A percentile compares a stretch with the other conserved stretches of the same genome.
phyloP scores from a whole-genome alignment of 2,329 filamentous ascomycete genomes.

The Fusarium udum region DNA sequence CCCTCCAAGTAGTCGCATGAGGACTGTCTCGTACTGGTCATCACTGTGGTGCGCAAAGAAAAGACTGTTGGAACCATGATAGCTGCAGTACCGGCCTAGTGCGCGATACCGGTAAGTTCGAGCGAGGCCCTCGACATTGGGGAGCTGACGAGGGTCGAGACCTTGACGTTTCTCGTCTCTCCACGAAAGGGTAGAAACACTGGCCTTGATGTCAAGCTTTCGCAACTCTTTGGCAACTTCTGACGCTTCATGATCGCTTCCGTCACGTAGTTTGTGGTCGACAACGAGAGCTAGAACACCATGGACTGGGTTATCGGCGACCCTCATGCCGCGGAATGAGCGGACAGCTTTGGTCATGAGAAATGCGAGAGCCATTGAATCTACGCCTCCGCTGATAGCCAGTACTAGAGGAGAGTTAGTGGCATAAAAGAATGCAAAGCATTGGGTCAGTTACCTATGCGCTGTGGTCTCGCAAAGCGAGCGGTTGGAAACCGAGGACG shows the following conservation, averaged over 20 bases:
- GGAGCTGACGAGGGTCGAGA: conserved; percentile 50
- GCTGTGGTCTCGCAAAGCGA: conserved; percentile 47
- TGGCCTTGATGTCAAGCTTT: conserved; percentile 49
- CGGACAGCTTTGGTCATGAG: conserved; percentile 67
- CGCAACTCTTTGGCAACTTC: conserved; percentile 54
- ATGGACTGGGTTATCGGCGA: conserved; percentile 57
- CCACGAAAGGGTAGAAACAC: conserved; percentile 58
- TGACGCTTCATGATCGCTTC: conserved; percentile 62
- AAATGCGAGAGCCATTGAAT: conserved; percentile 94
- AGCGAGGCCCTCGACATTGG: conserved; percentile 81
- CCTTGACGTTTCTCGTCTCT: conserved; percentile 44
- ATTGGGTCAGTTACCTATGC: conserved; percentile 52
- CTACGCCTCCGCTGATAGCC: conserved; percentile 90
- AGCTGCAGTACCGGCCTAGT: conserved; percentile 69
- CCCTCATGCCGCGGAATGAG: conserved; percentile 46
- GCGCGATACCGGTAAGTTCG: conserved; percentile 77
- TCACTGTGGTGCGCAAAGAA: conserved; percentile 89
- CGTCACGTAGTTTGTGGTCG: conserved; percentile 66
- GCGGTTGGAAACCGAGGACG: conserved; percentile 59
- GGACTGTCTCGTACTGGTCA: conserved; percentile 89
- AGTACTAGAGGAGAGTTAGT: conserved; percentile 60
- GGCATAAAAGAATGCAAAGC: background rate
- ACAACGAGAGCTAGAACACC: conserved; percentile 60
- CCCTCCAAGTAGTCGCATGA: conserved; percentile 78
- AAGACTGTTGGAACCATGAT: conserved; percentile 64